phyloP scores from a whole-genome alignment of 2,329 filamentous ascomycete species.

The Pseudogymnoascus sp. region DNA sequence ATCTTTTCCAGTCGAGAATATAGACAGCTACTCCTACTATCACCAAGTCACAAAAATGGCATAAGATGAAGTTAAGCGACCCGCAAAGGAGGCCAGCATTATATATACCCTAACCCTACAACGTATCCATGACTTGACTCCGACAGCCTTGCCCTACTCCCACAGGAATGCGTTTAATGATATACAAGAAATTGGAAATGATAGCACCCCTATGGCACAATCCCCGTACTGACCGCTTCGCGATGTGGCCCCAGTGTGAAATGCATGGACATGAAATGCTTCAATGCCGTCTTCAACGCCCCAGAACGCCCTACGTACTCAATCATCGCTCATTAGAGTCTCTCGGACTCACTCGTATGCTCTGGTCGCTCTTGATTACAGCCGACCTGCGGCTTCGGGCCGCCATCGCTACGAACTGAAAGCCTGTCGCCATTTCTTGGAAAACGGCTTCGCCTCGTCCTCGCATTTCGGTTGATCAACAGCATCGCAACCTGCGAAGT shows the following conservation, averaged over 20 bases:
- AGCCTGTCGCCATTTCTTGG: constrained; percentile 26
- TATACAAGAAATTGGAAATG: constrained; percentile 5
- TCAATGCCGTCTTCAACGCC: constrained; percentile 3
- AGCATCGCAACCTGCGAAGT: constrained; percentile 66
- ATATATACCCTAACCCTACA: constrained; percentile 4
- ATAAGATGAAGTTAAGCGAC: background rate
- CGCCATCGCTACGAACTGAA: constrained; percentile 1
- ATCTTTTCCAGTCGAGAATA: background rate
- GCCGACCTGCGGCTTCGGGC: background rate
- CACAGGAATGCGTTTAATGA: constrained; percentile 3
- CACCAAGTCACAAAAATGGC: background rate
- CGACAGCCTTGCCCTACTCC: background rate
- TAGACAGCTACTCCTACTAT: background rate
- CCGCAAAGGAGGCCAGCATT: background rate
- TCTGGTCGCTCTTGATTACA: background rate
- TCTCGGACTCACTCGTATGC: background rate
- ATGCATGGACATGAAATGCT: constrained; percentile 3
- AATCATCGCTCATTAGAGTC: constrained; percentile 8
- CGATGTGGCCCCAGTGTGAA: background rate
- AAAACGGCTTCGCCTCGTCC: constrained; percentile 49
- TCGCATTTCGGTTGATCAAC: constrained; percentile 54
- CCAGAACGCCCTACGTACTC: background rate
- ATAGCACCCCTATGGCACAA: background rate
- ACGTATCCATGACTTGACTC: background rate
- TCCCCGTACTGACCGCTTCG: background rate